These are phyloP conservation scores for Penicillium paradoxum DNA, from an alignment of 495 filamentous ascomycete species.

Conservation along the genomic window DNA sequence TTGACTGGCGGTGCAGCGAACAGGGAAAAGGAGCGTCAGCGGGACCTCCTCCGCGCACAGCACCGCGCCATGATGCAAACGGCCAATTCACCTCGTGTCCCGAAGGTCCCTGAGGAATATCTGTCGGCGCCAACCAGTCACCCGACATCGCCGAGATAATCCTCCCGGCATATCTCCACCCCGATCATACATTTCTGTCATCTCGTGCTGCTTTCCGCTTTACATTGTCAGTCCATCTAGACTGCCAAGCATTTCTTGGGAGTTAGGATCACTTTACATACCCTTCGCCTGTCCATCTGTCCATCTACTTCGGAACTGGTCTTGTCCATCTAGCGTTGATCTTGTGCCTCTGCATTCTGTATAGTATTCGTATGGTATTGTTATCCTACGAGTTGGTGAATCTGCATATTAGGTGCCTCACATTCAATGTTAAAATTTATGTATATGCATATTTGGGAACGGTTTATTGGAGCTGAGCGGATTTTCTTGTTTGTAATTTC, in stretches of 20 bases:
- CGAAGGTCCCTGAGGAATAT: conserved; percentile 59
- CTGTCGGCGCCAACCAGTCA: conserved; percentile 38
- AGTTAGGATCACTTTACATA: conserved; percentile 19
- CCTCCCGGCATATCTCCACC: not conserved
- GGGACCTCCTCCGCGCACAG: conserved; percentile 53
- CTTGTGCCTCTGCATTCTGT: conserved; percentile 11
- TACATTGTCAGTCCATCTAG: conserved; percentile 2
- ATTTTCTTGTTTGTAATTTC: not conserved
- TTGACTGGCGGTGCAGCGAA: conserved; percentile 55
- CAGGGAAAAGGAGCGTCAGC: conserved; percentile 56
- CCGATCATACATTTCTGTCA: not conserved
- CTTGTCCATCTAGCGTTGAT: conserved; percentile 3
- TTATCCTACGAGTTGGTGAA: not conserved
- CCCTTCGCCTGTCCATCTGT: conserved; percentile 13
- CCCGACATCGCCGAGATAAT: conserved; percentile 36
- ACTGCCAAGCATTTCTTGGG: conserved; percentile 20
- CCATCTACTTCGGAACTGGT: conserved; percentile 1
- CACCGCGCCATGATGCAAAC: conserved; percentile 41
- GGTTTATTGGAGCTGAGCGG: not conserved
- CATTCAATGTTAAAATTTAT: not conserved
- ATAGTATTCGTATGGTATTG: conserved; percentile 13
- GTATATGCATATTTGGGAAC: not conserved
- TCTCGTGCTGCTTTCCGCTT: not conserved
- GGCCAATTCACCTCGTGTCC: conserved; percentile 53
- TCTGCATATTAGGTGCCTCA: not conserved